Evolutionary conservation across 1,139 yeast species (phyloP).

Genomic region (Geotrichum candidum): DNA sequence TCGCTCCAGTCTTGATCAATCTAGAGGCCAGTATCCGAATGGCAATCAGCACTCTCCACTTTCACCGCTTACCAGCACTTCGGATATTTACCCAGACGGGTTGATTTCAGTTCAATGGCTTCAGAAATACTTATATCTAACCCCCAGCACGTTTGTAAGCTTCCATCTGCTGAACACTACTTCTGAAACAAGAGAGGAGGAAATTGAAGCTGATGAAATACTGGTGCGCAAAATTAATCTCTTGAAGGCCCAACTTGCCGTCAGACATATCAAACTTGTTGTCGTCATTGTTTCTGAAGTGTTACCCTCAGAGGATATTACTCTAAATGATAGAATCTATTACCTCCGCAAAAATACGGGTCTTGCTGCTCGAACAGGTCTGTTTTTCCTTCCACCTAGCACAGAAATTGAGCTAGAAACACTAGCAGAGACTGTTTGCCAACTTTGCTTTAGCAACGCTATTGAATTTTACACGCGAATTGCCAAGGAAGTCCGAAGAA

Average conservation of each 20-base stretch:
- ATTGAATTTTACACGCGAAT: conserved; percentile 40
- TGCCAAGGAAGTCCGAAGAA: conserved; percentile 38
- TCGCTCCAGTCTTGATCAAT: conserved; percentile 1
- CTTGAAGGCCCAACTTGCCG: conserved; percentile 34
- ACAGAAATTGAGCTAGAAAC: conserved; percentile 37
- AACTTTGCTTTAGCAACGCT: conserved; percentile 38
- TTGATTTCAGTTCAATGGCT: conserved; percentile 45
- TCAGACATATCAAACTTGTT: conserved; percentile 33
- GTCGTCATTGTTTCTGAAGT: conserved; percentile 33
- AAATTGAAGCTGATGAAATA: conserved; percentile 30
- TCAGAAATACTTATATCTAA: conserved; percentile 40
- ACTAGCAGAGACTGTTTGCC: conserved; percentile 38
- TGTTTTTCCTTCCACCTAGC: conserved; percentile 40
- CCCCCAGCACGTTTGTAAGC: conserved; percentile 43
- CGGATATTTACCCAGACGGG: conserved; percentile 40
- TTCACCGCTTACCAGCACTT: conserved; percentile 41
- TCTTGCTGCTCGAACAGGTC: conserved; percentile 41
- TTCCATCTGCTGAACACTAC: conserved; percentile 36
- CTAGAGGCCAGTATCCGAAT: conserved; percentile 30
- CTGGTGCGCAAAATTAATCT: conserved; percentile 37
- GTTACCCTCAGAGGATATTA: conserved; percentile 31
- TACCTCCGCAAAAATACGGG: conserved; percentile 40
- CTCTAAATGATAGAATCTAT: conserved; percentile 37
- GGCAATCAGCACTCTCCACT: conserved; percentile 32
- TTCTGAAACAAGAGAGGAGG: conserved; percentile 20